phyloP scores from a whole-genome alignment of 768 basidiomycete genomes.

The Sistotremastrum niveocremeum region DNA sequence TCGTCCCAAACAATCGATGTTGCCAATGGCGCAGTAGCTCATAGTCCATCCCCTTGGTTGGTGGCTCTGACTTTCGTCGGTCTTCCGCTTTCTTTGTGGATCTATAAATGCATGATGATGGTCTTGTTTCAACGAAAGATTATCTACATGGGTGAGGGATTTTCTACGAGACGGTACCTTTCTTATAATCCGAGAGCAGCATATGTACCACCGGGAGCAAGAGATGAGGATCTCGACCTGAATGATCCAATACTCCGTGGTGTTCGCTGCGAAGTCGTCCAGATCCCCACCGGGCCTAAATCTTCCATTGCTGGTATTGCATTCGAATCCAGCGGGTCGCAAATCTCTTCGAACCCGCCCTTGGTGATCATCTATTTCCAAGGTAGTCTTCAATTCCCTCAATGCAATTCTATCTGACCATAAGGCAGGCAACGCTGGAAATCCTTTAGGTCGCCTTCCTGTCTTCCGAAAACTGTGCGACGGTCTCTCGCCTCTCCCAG shows the following conservation, averaged over 20 bases:
- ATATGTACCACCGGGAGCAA: conserved; percentile 27
- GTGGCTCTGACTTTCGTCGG: conserved; percentile 19
- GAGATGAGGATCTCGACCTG: conserved; percentile 19
- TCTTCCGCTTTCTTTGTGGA: conserved; percentile 26
- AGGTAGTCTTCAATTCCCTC: conserved; percentile 14
- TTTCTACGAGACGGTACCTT: neutral
- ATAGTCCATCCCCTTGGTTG: conserved; percentile 17
- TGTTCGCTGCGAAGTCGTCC: conserved; percentile 17
- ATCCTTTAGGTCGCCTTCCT: conserved; percentile 31
- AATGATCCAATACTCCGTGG: conserved; percentile 13
- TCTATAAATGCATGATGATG: conserved; percentile 36
- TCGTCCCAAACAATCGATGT: too few species aligned
- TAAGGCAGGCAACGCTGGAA: conserved; percentile 33
- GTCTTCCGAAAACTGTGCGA: conserved; percentile 24
- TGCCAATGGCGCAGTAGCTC: neutral
- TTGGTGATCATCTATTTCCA: conserved; percentile 22
- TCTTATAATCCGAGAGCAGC: conserved; percentile 11
- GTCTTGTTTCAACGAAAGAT: conserved; percentile 34
- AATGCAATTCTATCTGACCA: neutral
- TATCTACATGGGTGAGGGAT: conserved; percentile 31
- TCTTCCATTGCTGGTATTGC: conserved; percentile 15
- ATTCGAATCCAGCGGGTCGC: conserved; percentile 5
- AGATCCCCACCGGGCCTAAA: conserved; percentile 9
- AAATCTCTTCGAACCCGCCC: conserved; percentile 2
- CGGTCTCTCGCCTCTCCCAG: conserved; percentile 6